A percentile compares a stretch with the other conserved stretches of the same genome.
These are phyloP conservation scores for Geotrichum fermentans DNA, from an alignment of 1,139 yeast genomes.

Conservation along the genomic window DNA sequence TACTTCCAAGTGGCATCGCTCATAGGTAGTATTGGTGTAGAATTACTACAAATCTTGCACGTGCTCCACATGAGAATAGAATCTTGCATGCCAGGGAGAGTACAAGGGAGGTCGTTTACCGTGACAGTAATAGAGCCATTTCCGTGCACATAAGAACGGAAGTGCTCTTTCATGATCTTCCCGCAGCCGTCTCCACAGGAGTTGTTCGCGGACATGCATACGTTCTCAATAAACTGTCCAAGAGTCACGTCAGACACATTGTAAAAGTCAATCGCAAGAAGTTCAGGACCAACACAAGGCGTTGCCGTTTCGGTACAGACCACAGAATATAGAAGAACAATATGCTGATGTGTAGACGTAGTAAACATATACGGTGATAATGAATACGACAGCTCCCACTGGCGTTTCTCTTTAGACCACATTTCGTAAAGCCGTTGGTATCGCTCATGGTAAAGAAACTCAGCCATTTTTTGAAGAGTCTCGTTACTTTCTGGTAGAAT, in stretches of 20 bases:
- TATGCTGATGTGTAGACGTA: slow-evolving; percentile 70
- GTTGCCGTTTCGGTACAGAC: slow-evolving; percentile 82
- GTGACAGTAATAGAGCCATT: slow-evolving; percentile 74
- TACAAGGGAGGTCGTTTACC: slow-evolving; percentile 56
- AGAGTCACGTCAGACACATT: slow-evolving; percentile 77
- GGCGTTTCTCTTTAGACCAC: slow-evolving; percentile 41
- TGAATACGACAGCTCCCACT: slow-evolving; percentile 59
- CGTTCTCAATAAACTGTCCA: slow-evolving; percentile 82
- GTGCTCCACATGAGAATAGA: slow-evolving; percentile 88
- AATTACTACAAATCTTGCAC: slow-evolving; percentile 71
- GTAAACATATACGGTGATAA: slow-evolving; percentile 51
- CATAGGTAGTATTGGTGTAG: slow-evolving; percentile 81
- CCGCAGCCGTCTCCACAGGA: slow-evolving; percentile 78
- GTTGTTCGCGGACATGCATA: slow-evolving; percentile 61
- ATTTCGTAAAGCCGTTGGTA: slow-evolving; percentile 28
- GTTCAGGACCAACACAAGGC: slow-evolving; percentile 88
- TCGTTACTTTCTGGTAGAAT: slow-evolving; percentile 30
- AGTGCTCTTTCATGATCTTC: slow-evolving; percentile 65
- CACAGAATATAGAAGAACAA: slow-evolving; percentile 72
- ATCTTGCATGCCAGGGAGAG: slow-evolving; percentile 57
- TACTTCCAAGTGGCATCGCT: slow-evolving; percentile 84
- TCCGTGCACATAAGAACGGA: slow-evolving; percentile 85
- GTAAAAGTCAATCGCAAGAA: slow-evolving; percentile 76
- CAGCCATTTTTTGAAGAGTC: slow-evolving; percentile 26
- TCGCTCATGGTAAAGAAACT: slow-evolving; percentile 27